Base-by-base conservation (phyloP, 805 yeast genomes). In the Candida ipomoeae region DNA sequence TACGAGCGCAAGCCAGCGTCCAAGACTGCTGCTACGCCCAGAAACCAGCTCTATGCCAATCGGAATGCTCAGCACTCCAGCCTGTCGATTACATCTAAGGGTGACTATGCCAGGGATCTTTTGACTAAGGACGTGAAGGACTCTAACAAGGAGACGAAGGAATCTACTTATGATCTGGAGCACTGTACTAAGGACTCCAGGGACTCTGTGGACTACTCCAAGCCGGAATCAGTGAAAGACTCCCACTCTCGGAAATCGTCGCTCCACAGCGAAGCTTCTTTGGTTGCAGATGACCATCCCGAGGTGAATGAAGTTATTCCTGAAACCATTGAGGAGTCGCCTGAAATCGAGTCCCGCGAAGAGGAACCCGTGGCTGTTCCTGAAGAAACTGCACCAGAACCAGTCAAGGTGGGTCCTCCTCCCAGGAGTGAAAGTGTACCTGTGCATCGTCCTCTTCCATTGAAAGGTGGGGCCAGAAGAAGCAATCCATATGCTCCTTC, bases 31-130 rank as follows among this genome's bases (percentile, higher is more conserved):
- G 37, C 17, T 2, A 33, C 34, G 15, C 49, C 46, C 31, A 48
- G 50, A 46, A 52, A 40, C 18, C 51, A 38, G 32, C 34, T 51
- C 3, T 55, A 53, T 35, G 11, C 46, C 18, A 54, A 52, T 41
- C 40, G 51, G 6, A 33, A 53, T 6, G 63, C 57, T 5, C 58
- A 58, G 11, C 29, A 56, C 10, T 57, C 64, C 8, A 43, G 56
- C 5, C 59, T 62, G 49, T 63, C 67, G 20, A 46, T 61, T 5
- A 53, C 54, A 7, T 62, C 66, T 1, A 55, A 55, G 13, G 36
- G 37, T 35, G 32, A 37, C 6, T 5, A 26, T 32, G 40, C 21
- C 32, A 42, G 10, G 18, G 43, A 40, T 14, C 14, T 18, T 21
- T 43, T 29, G 39, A 42, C 7, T 8, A 26, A 26, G 29, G 29